Evolutionary conservation across 2,329 filamentous ascomycete species (phyloP).

Genomic region (Penicillium verrucosum): DNA sequence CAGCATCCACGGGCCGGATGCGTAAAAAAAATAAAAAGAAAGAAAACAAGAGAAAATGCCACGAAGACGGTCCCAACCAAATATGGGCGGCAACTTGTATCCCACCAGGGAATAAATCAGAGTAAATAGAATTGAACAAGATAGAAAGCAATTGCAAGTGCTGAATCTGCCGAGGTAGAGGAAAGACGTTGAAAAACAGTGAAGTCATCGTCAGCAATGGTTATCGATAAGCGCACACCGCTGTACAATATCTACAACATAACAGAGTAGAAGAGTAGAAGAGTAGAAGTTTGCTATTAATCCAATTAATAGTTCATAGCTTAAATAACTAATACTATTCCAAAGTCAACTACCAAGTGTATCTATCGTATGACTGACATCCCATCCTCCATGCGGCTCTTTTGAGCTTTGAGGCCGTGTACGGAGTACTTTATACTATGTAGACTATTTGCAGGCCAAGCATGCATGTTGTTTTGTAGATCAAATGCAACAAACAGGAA

Average conservation of each 20-base stretch:
- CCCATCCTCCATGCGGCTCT: neutral
- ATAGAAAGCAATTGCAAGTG: neutral
- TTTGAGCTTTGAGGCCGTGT: neutral
- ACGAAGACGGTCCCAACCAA: neutral
- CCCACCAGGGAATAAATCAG: conserved; percentile 1
- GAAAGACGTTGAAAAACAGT: neutral
- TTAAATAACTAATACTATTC: neutral
- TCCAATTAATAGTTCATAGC: neutral
- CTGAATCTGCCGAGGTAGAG: neutral
- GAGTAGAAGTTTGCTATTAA: neutral
- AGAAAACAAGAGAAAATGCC: neutral
- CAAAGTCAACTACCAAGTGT: neutral
- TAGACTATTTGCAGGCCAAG: neutral
- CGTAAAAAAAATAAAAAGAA: neutral
- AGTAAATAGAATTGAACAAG: neutral
- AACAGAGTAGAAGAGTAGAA: neutral
- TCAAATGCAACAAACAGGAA: neutral
- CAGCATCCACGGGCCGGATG: neutral
- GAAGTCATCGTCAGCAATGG: conserved; percentile 5
- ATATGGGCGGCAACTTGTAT: neutral
- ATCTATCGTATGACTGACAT: neutral
- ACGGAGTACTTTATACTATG: neutral
- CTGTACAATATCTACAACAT: neutral
- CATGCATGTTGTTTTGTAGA: neutral
- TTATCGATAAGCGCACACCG: conserved; percentile 3